Percentiles rank a stretch among this genome's conserved stretches.
These are phyloP conservation scores for Penicillium sp. DNA, from an alignment of 2,329 filamentous ascomycete genomes.

Conservation along the genomic window DNA sequence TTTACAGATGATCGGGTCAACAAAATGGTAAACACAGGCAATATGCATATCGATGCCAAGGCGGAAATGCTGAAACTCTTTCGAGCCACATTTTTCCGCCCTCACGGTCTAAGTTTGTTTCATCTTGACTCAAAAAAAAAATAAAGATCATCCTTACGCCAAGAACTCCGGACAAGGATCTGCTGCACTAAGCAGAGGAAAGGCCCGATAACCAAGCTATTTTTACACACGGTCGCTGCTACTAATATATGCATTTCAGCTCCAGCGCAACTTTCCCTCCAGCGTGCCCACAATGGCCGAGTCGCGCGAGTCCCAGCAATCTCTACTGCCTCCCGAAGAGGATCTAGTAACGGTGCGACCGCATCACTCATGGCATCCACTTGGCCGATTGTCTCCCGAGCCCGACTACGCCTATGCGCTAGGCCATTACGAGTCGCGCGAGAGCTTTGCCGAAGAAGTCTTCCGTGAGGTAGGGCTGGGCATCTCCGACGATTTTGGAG, in stretches of 20 bases:
- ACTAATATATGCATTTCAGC: neutral
- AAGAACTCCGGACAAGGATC: neutral
- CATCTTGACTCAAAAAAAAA: neutral
- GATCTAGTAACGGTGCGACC: constrained; percentile 14
- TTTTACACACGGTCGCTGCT: neutral
- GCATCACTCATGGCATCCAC: constrained; percentile 19
- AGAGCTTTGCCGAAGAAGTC: constrained; percentile 18
- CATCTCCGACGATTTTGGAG: constrained; percentile 12
- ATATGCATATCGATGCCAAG: neutral
- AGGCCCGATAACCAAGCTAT: neutral
- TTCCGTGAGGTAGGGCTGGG: constrained; percentile 22
- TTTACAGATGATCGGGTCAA: no score
- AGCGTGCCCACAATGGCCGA: constrained; percentile 11
- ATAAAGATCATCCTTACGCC: neutral
- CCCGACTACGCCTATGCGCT: constrained; percentile 11
- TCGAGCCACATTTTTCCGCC: neutral
- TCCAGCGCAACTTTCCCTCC: neutral
- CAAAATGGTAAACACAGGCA: neutral
- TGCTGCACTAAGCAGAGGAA: neutral
- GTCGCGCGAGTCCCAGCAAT: constrained; percentile 17
- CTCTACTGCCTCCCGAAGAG: constrained; percentile 13
- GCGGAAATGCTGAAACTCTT: neutral
- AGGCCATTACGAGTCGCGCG: constrained; percentile 1
- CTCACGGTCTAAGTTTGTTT: neutral
- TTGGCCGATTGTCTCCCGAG: constrained; percentile 11